Percentiles rank a stretch among this genome's conserved stretches.
These are phyloP conservation scores for Kodamaea plutei DNA, from an alignment of 1,139 yeast genomes.

Conservation along the genomic window DNA sequence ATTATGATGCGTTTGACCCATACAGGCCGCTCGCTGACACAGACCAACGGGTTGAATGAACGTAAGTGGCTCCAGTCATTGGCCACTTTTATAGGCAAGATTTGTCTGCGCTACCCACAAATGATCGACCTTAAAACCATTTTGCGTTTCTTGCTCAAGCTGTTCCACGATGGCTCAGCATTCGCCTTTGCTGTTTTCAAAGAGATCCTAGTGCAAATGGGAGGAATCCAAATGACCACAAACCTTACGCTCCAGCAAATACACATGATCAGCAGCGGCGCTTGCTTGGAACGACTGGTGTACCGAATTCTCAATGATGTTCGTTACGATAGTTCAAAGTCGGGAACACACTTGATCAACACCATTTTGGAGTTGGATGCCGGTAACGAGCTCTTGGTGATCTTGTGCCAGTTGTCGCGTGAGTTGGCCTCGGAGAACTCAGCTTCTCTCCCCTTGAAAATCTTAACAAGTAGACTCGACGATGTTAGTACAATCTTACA, in stretches of 20 bases:
- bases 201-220: slow-evolving; percentile 70
- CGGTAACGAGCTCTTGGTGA: slow-evolving; percentile 59
- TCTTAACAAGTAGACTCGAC: slow-evolving; percentile 67
- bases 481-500: slow-evolving; percentile 64
- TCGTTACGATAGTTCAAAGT: slow-evolving; percentile 42
- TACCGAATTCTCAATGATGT: slow-evolving; percentile 60
- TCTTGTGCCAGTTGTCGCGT: slow-evolving; percentile 52
- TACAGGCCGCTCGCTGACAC: slow-evolving; percentile 62
- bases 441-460: slow-evolving; percentile 55
- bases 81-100: slow-evolving; percentile 61
- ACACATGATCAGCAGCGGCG: slow-evolving; percentile 63
- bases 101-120: slow-evolving; percentile 50
- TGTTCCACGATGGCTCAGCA: slow-evolving; percentile 58
- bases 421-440: slow-evolving; percentile 34
- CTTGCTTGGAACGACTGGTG: slow-evolving; percentile 52
- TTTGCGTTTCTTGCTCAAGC: slow-evolving; percentile 57
- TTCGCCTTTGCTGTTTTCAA: slow-evolving; percentile 66
- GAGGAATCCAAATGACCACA: slow-evolving; percentile 70
- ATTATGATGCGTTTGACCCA: slow-evolving; percentile 66
- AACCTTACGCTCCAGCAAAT: slow-evolving; percentile 67
- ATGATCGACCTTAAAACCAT: slow-evolving; percentile 54
- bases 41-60: slow-evolving; percentile 77
- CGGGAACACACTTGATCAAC: slow-evolving; percentile 53
- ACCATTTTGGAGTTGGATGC: slow-evolving; percentile 44
- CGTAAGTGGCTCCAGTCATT: slow-evolving; percentile 82